These are phyloP conservation scores for Wallacemonas sp. DNA, from an alignment of 208 protist species.

Conservation along the genomic window DNA sequence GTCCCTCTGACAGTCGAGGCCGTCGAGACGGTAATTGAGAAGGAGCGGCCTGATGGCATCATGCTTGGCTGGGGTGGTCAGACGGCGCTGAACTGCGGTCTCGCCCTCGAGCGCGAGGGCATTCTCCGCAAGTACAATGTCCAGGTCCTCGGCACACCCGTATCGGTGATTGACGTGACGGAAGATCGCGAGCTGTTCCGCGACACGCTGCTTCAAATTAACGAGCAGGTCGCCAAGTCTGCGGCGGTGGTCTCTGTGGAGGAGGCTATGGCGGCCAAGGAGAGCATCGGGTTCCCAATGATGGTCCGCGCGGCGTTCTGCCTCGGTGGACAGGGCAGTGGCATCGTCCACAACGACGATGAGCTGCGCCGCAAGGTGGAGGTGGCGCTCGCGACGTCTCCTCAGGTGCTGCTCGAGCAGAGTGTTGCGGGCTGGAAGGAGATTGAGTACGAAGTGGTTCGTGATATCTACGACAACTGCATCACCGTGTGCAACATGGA, in stretches of 20 bases:
- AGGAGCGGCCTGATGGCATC: slow-evolving; percentile 95
- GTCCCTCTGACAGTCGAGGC: slow-evolving; percentile 93
- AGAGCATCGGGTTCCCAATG: slow-evolving; percentile 95
- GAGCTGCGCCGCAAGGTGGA: slow-evolving; percentile 80
- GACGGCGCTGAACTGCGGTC: slow-evolving; percentile 98
- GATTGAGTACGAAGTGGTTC: slow-evolving; percentile 99
- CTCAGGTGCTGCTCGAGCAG: slow-evolving; percentile 97
- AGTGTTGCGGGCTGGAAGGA: slow-evolving; percentile 99
- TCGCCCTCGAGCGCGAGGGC: slow-evolving; percentile 92
- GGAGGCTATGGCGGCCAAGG: slow-evolving; percentile 65
- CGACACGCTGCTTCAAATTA: slow-evolving; percentile 95
- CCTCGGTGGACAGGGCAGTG: slow-evolving; percentile 97
- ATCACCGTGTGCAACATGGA: slow-evolving; percentile 99
- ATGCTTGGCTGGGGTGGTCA: slow-evolving; percentile 98
- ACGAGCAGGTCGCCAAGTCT: slow-evolving; percentile 91
- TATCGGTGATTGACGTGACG: slow-evolving; percentile 95
- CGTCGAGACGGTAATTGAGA: slow-evolving; percentile 94
- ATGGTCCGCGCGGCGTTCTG: slow-evolving; percentile 98
- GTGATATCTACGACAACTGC: slow-evolving; percentile 98
- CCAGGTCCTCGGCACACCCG: slow-evolving; percentile 95
- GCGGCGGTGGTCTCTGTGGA: slow-evolving; percentile 74
- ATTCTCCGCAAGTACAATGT: slow-evolving; percentile 94
- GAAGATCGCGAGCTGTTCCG: slow-evolving; percentile 98
- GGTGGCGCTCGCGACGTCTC: slow-evolving; percentile 84
- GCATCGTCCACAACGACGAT: slow-evolving; percentile 93